Base-by-base conservation (phyloP, 345 rosid species). In the Cochlearia excelsa region DNA sequence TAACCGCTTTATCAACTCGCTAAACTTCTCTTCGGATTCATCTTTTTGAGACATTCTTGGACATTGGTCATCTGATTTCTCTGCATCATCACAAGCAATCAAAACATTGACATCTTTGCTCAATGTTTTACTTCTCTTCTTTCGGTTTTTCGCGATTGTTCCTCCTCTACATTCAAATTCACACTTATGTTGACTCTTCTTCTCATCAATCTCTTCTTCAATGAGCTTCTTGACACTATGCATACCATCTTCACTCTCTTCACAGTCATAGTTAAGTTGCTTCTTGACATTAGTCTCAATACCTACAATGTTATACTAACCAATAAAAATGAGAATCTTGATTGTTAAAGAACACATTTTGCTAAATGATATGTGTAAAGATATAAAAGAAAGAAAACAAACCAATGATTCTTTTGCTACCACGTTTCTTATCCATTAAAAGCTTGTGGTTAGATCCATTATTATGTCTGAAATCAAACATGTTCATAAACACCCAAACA, bases 401-500 rank as follows among this genome's bases (percentile, higher is more conserved):
- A 72, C 76, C 67, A 37, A 42, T 48, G 53, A 71, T 64, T 47
- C 71, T 49, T 70, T 74, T 79, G 66, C 66, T 63, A 23, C 73
- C 80, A 6, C 51, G 84, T 74, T 79, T 80, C 68, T 70, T 85
- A 74, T 87, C 89, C 11, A 84, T 52, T 49, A 89, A 78, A 61
- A 93, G 80, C 77, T 76, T 87, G 44, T 77, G 87, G 35, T 79
- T 79, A 35, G 86, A 66, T 57, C 86, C 85, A 60, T 84, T 83
- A 59, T 78, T 83, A 59, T 78, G 79, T 52, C 88, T 89, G 70
- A 88, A 86, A 64, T 92, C 91, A 50, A 92, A 80, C 72, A 86
- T 83, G 50, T 75, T 88, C 53, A 88, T 81, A 57, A 88, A 76
- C 44, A 89, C 82, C 97, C 94, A 75, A 82, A 82, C 85, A 72